Conservation (phyloP, 1,284 basidiomycete genomes). For the Papiliotrema laurentii region DNA sequence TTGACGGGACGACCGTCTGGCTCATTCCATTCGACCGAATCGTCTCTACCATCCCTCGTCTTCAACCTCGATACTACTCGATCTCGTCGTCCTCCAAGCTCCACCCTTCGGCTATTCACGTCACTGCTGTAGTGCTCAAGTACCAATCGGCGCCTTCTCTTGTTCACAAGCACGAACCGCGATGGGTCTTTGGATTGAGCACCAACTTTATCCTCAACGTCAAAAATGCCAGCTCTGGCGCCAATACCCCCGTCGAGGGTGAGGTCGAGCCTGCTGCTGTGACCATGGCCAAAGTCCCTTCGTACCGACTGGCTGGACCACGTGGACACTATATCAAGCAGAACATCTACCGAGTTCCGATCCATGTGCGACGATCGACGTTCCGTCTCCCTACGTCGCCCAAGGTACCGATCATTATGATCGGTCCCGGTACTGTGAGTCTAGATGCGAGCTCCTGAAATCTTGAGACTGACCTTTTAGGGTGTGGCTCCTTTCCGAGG, state of each 20-base stretch:
- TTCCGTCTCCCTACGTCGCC: slow-evolving; percentile 96
- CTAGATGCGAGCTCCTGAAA: neutral
- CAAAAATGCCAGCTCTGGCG: slow-evolving; percentile 66
- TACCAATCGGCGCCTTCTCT: slow-evolving; percentile 65
- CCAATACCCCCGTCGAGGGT: slow-evolving; percentile 45
- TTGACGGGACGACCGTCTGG: slow-evolving; percentile 78
- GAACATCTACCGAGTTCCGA: slow-evolving; percentile 73
- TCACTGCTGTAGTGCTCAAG: slow-evolving; percentile 91
- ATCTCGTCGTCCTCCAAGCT: slow-evolving; percentile 97
- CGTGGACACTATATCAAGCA: slow-evolving; percentile 68
- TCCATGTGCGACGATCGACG: slow-evolving; percentile 92
- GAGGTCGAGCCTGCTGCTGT: slow-evolving; percentile 19
- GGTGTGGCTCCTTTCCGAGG: slow-evolving; percentile 98
- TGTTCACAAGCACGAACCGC: slow-evolving; percentile 50
- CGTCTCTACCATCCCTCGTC: slow-evolving; percentile 83
- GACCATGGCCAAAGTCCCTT: slow-evolving; percentile 53
- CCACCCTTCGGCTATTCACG: slow-evolving; percentile 79
- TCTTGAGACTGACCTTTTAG: slow-evolving; percentile 47
- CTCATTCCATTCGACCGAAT: slow-evolving; percentile 92
- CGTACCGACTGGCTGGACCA: slow-evolving; percentile 84
- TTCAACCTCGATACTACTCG: slow-evolving; percentile 96
- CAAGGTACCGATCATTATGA: slow-evolving; percentile 97
- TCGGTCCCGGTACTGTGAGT: slow-evolving; percentile 54
- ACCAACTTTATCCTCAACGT: slow-evolving; percentile 91
- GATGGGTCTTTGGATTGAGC: slow-evolving; percentile 74